Base-by-base conservation (phyloP, 2,329 filamentous ascomycete species). In the Colletotrichum endophyticum region DNA sequence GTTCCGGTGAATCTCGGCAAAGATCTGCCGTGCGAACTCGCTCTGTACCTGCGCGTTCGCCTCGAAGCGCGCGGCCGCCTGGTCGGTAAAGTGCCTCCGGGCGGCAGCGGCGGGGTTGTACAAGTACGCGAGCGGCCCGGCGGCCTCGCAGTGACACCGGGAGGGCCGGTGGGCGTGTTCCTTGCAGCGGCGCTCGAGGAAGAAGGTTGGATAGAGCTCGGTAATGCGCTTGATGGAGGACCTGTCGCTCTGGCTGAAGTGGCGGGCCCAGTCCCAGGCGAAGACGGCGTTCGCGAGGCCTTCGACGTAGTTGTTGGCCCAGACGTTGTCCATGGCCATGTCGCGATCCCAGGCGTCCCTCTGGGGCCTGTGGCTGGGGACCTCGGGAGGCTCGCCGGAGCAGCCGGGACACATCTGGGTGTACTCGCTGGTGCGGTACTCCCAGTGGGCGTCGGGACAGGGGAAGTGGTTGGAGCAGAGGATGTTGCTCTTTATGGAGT, bases 81-180 rank as follows among this genome's bases (percentile, higher is more conserved):
- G 15, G 34, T 77, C 62, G 19, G 72, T 75, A 27, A 75, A 63
- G 61, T 57, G 22, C 19, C 72, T 53, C 6, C 77, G 72, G 6
- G 68, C 62, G 32, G 76, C 76, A 39, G n/a, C 49, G 30, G 77
- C 73, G 15, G 77, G 76, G 59, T 78, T 78, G 66, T 76, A 78
- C 12, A 73, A 53, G 36, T 69, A 78, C 15, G 28, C 28, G 15
- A 68, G 53, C 30, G 76, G 66, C 16, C 68, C 64, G 72, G 68
- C 67, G 28, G 77, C 70, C 53, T 76, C 76, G 73, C 77, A 78
- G 3, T 32, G n/a, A 67, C 77, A 78, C 11, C 16, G 25, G 11
- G 67, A 56, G 19, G 63, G 49, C 19, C 61, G 27, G 15, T 78
- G 77, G 56, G 53, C 57, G 25, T 73, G 15, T 53, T 77, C 72